These are phyloP conservation scores for Dendryphion nanum DNA, from an alignment of 2,329 filamentous ascomycete species.

Conservation along the genomic window DNA sequence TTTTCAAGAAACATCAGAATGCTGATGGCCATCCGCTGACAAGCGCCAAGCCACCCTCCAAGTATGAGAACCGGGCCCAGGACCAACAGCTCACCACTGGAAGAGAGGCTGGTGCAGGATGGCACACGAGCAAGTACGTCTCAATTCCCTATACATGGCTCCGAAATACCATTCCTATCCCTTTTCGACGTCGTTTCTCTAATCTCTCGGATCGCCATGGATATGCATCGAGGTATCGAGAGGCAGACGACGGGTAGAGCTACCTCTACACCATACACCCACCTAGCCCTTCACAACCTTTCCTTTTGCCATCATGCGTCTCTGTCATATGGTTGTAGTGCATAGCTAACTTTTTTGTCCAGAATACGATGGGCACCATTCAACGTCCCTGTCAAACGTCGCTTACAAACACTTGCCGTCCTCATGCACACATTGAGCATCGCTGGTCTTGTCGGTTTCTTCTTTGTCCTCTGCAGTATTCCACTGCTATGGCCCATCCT, in stretches of 20 bases:
- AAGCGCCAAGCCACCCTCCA: slow-evolving; percentile 42
- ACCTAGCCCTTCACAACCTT: too few relatives aligned
- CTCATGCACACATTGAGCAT: slow-evolving; percentile 52
- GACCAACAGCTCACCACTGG: slow-evolving; percentile 51
- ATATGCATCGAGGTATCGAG: neutral
- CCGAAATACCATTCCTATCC: too few relatives aligned
- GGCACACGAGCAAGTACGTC: slow-evolving; percentile 49
- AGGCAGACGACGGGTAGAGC: neutral
- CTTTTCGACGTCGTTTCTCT: too few relatives aligned
- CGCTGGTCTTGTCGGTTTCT: slow-evolving; percentile 62
- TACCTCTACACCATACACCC: neutral
- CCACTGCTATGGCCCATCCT: slow-evolving; percentile 85
- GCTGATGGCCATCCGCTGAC: slow-evolving; percentile 47
- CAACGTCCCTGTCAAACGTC: slow-evolving; percentile 57
- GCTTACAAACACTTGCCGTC: slow-evolving; percentile 51
- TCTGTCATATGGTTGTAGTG: neutral
- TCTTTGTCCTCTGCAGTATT: slow-evolving; percentile 89
- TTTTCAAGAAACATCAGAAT: slow-evolving; percentile 47
- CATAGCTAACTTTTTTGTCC: neutral
- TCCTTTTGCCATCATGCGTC: neutral
- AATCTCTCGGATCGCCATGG: neutral
- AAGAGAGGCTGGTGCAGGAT: slow-evolving; percentile 53
- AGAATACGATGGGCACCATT: slow-evolving; percentile 87
- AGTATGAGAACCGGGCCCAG: slow-evolving; percentile 36
- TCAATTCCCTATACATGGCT: neutral